These are phyloP conservation scores for Gymnopilus junonius DNA, from an alignment of 768 basidiomycete genomes.

Conservation along the genomic window DNA sequence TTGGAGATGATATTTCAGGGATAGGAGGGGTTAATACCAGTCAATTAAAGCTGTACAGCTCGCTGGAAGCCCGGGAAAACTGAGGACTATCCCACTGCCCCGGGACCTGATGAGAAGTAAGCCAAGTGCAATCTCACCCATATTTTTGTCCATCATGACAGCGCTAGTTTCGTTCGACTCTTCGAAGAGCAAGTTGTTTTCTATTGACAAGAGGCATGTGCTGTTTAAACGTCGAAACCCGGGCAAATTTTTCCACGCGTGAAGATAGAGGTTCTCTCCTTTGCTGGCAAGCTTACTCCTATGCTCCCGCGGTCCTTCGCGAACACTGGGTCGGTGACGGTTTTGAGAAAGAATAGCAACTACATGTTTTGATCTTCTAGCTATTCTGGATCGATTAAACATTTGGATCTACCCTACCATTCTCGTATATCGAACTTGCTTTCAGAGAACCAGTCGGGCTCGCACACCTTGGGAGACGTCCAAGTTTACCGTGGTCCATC, in stretches of 20 bases:
- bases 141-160: slow-evolving; percentile 18
- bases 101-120: slow-evolving; percentile 8
- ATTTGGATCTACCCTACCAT: neutral
- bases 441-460: neutral
- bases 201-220: slow-evolving; percentile 3
- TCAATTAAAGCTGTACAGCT: neutral
- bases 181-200: slow-evolving; percentile 9
- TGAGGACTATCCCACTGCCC: slow-evolving; percentile 13
- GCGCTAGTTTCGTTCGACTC: slow-evolving; percentile 12
- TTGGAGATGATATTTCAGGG: neutral
- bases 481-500: neutral
- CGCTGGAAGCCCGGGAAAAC: slow-evolving; percentile 17
- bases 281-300: slow-evolving; percentile 14
- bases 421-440: neutral
- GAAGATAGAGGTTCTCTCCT: slow-evolving; percentile 1
- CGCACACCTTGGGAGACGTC: neutral
- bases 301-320: slow-evolving; percentile 14
- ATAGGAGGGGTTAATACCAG: neutral
- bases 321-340: neutral
- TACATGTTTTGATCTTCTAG: neutral
- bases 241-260: slow-evolving; percentile 9
- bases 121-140: neutral
- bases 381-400: neutral
- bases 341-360: neutral
- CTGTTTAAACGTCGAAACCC: slow-evolving; percentile 3